Percentiles rank a stretch among this genome's conserved stretches.
Evolutionary conservation across 116 monocot species (phyloP).

Genomic region (Cymodocea nodosa): DNA sequence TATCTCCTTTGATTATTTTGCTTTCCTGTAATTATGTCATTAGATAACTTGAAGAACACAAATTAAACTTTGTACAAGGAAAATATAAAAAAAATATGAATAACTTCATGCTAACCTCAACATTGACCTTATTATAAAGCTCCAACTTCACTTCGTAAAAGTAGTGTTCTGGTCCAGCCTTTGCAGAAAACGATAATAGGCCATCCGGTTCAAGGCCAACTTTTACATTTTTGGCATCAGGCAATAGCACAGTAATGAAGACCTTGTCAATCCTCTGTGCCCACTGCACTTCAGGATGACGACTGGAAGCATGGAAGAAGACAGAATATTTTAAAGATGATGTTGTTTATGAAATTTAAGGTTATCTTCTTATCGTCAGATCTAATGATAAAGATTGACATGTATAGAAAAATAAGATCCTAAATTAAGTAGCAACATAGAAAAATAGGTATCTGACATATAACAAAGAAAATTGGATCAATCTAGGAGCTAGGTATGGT

Average conservation of each 20-base stretch:
- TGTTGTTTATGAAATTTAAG: no score
- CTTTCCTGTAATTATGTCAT: conserved; percentile 36
- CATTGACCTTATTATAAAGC: conserved; percentile 70
- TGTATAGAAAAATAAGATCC: no score
- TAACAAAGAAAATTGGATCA: no score
- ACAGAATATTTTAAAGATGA: no score
- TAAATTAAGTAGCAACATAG: no score
- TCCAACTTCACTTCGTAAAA: conserved; percentile 59
- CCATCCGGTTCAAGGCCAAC: conserved; percentile 77
- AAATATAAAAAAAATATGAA: not conserved
- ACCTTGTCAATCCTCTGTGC: conserved; percentile 80
- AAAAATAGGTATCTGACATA: no score
- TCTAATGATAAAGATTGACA: no score
- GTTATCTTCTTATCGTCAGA: no score
- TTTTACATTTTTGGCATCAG: conserved; percentile 74
- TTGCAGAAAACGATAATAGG: conserved; percentile 56
- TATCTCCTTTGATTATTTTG: conserved; percentile 67
- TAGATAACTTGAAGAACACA: not conserved
- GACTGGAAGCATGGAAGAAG: conserved; percentile 19
- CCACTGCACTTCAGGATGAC: conserved; percentile 92
- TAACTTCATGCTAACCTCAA: conserved; percentile 40
- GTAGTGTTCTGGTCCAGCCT: conserved; percentile 44
- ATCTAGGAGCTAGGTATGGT: no score
- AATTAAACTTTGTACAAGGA: not conserved
- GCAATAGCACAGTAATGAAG: conserved; percentile 57